Evolutionary conservation across 148 eudicot genomes (phyloP).

Genomic region (Chenopodium formosanum): DNA sequence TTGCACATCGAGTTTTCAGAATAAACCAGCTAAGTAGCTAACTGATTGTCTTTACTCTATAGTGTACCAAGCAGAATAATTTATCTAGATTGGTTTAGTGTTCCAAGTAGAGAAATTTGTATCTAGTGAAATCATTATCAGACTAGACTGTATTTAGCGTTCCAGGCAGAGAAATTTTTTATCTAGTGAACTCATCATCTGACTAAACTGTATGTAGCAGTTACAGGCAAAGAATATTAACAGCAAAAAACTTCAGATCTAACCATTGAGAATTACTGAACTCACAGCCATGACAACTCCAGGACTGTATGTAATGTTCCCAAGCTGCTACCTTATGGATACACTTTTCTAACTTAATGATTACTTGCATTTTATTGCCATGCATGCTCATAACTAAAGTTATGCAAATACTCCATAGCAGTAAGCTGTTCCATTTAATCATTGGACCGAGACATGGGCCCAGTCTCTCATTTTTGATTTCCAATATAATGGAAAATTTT

Average conservation of each 20-base stretch:
- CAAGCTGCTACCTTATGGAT: neutral
- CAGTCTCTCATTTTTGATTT: neutral
- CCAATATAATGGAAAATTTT: neutral
- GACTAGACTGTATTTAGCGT: neutral
- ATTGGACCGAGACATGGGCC: neutral
- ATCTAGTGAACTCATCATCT: too few species aligned
- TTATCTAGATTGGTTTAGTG: neutral
- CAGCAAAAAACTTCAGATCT: neutral
- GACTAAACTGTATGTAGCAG: too few species aligned
- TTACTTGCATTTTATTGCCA: neutral
- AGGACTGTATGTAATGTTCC: neutral
- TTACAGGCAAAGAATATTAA: neutral
- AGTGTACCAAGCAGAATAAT: too few species aligned
- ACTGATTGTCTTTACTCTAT: neutral
- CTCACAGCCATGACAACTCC: conserved; percentile 1
- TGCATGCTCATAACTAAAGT: neutral
- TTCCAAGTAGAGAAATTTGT: too few species aligned
- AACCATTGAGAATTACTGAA: neutral
- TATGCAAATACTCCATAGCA: neutral
- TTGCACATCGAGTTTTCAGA: neutral
- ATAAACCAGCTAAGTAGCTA: neutral
- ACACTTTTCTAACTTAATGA: neutral
- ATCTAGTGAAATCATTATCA: too few species aligned
- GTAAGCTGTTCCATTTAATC: neutral
- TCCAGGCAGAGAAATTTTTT: neutral